A percentile compares a stretch with the other conserved stretches of the same genome.
Conservation (phyloP, 2,329 filamentous ascomycete genomes). For the Fusarium ramigenum region DNA sequence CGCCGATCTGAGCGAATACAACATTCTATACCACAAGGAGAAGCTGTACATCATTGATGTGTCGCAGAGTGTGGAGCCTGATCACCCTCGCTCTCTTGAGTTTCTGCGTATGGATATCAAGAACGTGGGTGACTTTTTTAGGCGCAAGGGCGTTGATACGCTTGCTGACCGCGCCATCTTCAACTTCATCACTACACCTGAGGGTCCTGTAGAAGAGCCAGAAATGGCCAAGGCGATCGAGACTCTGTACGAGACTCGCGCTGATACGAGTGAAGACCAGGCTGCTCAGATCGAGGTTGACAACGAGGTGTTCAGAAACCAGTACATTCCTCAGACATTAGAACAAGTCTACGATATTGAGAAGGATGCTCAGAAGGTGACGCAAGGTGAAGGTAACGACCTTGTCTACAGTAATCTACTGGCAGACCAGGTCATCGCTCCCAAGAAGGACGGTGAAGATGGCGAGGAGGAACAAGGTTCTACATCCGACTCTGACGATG, state of each 20-base stretch:
- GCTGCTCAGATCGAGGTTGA: conserved; percentile 76
- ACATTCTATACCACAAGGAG: conserved; percentile 86
- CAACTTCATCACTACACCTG: conserved; percentile 76
- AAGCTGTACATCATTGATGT: conserved; percentile 96
- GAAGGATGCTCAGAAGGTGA: conserved; percentile 82
- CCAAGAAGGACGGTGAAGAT: conserved; percentile 51
- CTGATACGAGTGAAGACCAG: conserved; percentile 59
- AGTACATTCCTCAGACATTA: conserved; percentile 95
- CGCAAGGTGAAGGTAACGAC: conserved; percentile 76
- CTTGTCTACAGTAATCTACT: conserved; percentile 88
- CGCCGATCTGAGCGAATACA: conserved; percentile 98
- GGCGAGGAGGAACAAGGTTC: conserved; percentile 48
- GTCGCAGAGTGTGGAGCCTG: conserved; percentile 95
- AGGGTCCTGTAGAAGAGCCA: conserved; percentile 68
- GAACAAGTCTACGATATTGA: conserved; percentile 98
- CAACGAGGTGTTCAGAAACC: conserved; percentile 91
- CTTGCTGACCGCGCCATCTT: conserved; percentile 84
- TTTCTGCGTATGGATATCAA: conserved; percentile 99
- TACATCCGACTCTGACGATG: conserved; percentile 56
- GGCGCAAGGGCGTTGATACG: conserved; percentile 82
- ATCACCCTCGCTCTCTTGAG: conserved; percentile 90
- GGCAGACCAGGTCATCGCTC: conserved; percentile 69
- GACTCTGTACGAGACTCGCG: conserved; percentile 69
- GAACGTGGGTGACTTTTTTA: conserved; percentile 94
- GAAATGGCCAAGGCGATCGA: conserved; percentile 71